These are phyloP conservation scores for Crithidia sp. DNA, from an alignment of 208 protist species.

Conservation along the genomic window DNA sequence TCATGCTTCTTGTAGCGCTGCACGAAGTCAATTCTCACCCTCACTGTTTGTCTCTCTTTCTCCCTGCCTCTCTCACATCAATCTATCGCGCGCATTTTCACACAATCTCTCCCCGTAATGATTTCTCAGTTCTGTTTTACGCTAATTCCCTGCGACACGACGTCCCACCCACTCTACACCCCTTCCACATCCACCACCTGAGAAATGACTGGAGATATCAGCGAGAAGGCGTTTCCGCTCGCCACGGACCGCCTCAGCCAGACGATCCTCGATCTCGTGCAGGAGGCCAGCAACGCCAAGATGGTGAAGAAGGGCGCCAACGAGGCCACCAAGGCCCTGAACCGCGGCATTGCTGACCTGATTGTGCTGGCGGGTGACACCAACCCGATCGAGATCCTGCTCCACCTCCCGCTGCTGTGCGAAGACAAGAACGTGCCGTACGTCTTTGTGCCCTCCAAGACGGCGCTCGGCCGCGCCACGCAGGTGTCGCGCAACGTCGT, in stretches of 20 bases:
- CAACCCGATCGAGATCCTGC: constrained; percentile 99
- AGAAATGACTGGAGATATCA: constrained; percentile 92
- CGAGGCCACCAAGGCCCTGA: constrained; percentile 99
- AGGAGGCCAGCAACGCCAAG: constrained; percentile 98
- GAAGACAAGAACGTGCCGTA: constrained; percentile 99
- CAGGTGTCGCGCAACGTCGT: constrained; percentile 99
- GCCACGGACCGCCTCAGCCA: constrained; percentile 95
- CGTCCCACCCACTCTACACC: constrained; percentile 4
- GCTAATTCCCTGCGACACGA: constrained; percentile 16
- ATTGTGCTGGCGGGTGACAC: constrained; percentile 99
- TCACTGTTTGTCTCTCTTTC: no score
- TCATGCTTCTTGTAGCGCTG: no score
- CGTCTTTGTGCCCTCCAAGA: constrained; percentile 99
- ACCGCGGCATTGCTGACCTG: constrained; percentile 98
- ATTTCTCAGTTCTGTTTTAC: background rate
- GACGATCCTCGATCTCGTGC: constrained; percentile 98
- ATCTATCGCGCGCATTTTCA: background rate
- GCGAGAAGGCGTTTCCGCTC: constrained; percentile 99
- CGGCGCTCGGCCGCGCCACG: constrained; percentile 97
- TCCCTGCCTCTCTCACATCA: no score
- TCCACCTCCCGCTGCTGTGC: constrained; percentile 99
- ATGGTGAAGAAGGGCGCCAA: constrained; percentile 99
- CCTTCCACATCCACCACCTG: constrained; percentile 12
- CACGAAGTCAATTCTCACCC: no score
- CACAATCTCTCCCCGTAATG: background rate